These are phyloP conservation scores for Pichia pseudocactophila DNA, from an alignment of 805 yeast species.

Conservation along the genomic window DNA sequence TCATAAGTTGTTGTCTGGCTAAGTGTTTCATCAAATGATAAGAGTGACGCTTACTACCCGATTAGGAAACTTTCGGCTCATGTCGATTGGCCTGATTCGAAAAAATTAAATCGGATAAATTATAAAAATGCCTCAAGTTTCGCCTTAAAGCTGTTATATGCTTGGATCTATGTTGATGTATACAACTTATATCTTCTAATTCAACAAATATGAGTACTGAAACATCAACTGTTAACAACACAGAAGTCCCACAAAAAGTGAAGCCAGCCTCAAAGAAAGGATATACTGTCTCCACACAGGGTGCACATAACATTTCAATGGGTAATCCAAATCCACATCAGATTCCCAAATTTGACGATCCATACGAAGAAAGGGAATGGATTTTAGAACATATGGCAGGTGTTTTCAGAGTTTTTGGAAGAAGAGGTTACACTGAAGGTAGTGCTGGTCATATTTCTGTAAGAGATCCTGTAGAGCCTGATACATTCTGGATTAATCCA, in stretches of 20 bases:
- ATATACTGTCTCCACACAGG: constrained; percentile 35
- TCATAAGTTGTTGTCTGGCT: too few species aligned
- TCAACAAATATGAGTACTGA: not conserved
- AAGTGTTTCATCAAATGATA: too few species aligned
- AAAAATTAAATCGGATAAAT: too few species aligned
- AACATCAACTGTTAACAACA: not conserved
- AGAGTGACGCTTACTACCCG: constrained; percentile 3
- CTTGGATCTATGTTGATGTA: too few species aligned
- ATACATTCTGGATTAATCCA: constrained; percentile 86
- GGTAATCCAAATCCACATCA: constrained; percentile 45
- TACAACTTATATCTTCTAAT: too few species aligned
- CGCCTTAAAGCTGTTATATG: too few species aligned
- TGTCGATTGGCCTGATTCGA: not conserved
- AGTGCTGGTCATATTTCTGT: constrained; percentile 81
- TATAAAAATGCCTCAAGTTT: too few species aligned
- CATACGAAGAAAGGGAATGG: constrained; percentile 43
- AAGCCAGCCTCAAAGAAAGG: constrained; percentile 32
- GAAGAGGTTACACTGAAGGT: constrained; percentile 70
- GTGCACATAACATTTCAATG: constrained; percentile 52
- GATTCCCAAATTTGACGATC: constrained; percentile 44
- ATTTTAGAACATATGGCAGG: constrained; percentile 71
- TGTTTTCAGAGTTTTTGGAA: constrained; percentile 75
- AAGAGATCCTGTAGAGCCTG: constrained; percentile 74
- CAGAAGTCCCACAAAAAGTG: constrained; percentile 20
- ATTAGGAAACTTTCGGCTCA: not conserved